Base-by-base conservation (phyloP, 805 yeast genomes). In the Candida patagonica region DNA sequence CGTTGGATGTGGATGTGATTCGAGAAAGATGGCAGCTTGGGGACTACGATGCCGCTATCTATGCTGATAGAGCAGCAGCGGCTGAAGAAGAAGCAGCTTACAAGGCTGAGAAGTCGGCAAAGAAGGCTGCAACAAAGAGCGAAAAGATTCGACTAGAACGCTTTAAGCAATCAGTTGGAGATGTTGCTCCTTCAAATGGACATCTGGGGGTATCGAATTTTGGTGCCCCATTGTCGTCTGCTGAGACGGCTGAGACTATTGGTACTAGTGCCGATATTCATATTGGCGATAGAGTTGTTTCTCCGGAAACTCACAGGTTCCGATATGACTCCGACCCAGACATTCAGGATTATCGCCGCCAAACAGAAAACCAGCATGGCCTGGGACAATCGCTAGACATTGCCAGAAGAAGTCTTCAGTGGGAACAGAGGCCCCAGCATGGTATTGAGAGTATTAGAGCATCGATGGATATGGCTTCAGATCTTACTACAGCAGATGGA, bases 1-100 rank as follows among this genome's bases (percentile, higher is more conserved):
- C 94, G 2, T 55, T 61, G 27, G 92, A 82, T 53, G 68, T 78
- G 34, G 94, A 83, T 51, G 74, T 81, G 40, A 66, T 83, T 36
- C 67, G 92, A 41, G 92, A 81, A 50, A 59, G 70, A 45, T 74
- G 71, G 44, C 37, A 34, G 25, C 21, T 41, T 25, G 52, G 52
- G 16, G 47, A 49, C 16, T 49, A 32, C 37, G 50, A 49, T 36
- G 41, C 23, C 15, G 24, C 34, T 3, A 15, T 35, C 15, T 21
- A 21, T 4, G 35, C 32, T 12, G 17, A 21, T 9, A 20, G 24
- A 6, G 17, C 16, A 4, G 16, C 13, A 13, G 37, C 13, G 2
- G 27, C 26, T 3, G 31, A 29, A 29, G 31, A 29, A 15, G 31
- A 10, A 15, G 31, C 31, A 9, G 7, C 16, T 10, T 15, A 20